phyloP scores from a whole-genome alignment of 23 red algal genomes.

The Gracilaria caudata region DNA sequence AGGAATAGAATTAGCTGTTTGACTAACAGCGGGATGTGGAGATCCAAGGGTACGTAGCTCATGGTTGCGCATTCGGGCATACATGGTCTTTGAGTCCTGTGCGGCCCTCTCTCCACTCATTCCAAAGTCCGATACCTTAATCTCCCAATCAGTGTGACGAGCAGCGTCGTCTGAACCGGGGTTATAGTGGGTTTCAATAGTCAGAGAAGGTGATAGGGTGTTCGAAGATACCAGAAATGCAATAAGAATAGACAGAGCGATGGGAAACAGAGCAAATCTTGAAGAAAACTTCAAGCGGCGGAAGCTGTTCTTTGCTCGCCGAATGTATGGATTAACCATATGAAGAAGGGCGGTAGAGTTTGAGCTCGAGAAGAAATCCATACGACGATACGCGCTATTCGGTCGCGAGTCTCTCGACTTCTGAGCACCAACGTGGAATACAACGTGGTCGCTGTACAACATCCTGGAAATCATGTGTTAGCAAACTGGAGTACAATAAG shows the following conservation, averaged over 20 bases:
- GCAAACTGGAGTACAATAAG: background rate
- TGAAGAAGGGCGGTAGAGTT: slow-evolving; percentile 10
- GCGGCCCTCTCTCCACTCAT: background rate
- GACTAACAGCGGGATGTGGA: background rate
- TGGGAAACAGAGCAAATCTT: slow-evolving; percentile 6
- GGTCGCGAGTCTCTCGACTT: no score
- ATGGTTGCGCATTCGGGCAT: background rate
- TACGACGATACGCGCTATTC: background rate
- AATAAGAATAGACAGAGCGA: slow-evolving; percentile 14
- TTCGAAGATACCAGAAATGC: slow-evolving; percentile 17
- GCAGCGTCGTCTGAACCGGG: background rate
- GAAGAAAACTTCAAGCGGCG: slow-evolving; percentile 14
- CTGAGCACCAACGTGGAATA: slow-evolving; percentile 9
- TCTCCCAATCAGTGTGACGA: background rate
- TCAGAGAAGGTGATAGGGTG: background rate
- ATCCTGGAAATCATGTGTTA: background rate
- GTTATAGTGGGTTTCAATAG: background rate
- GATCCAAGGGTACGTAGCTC: background rate
- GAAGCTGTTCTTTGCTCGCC: slow-evolving; percentile 37
- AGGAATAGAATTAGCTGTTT: background rate
- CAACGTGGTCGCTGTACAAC: slow-evolving; percentile 35
- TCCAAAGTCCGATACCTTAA: background rate
- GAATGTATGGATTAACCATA: slow-evolving; percentile 28
- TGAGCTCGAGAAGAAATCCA: slow-evolving; percentile 11
- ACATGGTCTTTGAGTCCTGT: background rate